These are phyloP conservation scores for Mycogone perniciosa DNA, from an alignment of 2,329 filamentous ascomycete genomes.

Conservation along the genomic window DNA sequence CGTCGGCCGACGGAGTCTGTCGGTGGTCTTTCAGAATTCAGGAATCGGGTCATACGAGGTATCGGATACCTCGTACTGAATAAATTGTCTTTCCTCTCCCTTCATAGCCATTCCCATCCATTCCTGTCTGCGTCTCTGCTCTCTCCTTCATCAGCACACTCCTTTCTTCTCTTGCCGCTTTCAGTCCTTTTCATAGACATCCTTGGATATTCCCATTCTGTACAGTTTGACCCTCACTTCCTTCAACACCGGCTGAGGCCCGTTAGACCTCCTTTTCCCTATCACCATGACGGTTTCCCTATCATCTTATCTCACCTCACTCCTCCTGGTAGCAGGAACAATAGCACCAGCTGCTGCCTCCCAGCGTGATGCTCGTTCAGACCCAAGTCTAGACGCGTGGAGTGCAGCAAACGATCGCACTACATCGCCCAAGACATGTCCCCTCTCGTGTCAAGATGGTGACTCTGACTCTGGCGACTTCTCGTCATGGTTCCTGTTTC, in stretches of 20 bases:
- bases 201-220: not conserved
- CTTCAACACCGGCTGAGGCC: not conserved
- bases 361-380: not conserved
- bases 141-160: not conserved
- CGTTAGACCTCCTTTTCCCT: not conserved
- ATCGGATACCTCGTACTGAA: too few relatives aligned
- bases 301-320: not conserved
- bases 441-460: conserved; percentile 1
- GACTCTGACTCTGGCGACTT: not conserved
- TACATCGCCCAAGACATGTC: not conserved
- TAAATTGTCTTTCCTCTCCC: too few relatives aligned
- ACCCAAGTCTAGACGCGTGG: conserved; percentile 1
- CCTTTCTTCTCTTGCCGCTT: not conserved
- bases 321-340: not conserved
- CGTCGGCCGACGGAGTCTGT: too few relatives aligned
- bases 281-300: not conserved
- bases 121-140: too few relatives aligned
- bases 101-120: too few relatives aligned
- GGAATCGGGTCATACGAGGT: too few relatives aligned
- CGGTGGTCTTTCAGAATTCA: too few relatives aligned
- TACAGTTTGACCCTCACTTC: not conserved
- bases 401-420: not conserved
- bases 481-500: conserved; percentile 4
- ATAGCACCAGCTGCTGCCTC: not conserved
- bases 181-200: not conserved